These are phyloP conservation scores for Ophiostoma himal-ulmi DNA, from an alignment of 2,329 filamentous ascomycete genomes.

Conservation along the genomic window DNA sequence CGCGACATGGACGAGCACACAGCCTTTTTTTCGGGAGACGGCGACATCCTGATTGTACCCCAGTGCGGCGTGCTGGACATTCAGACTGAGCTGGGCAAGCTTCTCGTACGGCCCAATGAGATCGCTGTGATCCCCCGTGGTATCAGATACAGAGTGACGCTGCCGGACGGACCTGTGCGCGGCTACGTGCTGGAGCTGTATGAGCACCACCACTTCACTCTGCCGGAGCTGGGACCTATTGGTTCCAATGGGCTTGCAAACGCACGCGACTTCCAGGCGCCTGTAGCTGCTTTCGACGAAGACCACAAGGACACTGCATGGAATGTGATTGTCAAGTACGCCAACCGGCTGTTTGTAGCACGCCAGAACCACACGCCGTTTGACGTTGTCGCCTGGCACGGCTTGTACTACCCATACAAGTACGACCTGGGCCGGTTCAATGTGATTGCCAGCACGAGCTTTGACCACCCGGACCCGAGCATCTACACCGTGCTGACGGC, in stretches of 20 bases:
- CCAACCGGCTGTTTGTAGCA: no score
- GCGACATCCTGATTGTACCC: conserved; percentile 69
- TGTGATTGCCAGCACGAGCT: conserved; percentile 65
- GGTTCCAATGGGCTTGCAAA: conserved; percentile 71
- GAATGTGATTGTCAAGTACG: no score
- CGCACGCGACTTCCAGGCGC: conserved; percentile 67
- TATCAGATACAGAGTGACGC: conserved; percentile 63
- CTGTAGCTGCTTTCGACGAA: conserved; percentile 62
- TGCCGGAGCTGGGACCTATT: conserved; percentile 68
- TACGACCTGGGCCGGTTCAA: conserved; percentile 75
- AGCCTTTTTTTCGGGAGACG: conserved; percentile 80
- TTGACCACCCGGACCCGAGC: conserved; percentile 71
- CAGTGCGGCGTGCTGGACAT: conserved; percentile 71
- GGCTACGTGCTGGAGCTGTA: conserved; percentile 74
- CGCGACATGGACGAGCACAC: conserved; percentile 67
- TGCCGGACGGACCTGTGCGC: conserved; percentile 45
- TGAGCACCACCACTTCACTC: conserved; percentile 58
- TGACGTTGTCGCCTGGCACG: conserved; percentile 75
- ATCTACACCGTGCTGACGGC: conserved; percentile 70
- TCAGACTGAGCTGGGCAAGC: conserved; percentile 66
- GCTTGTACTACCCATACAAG: conserved; percentile 74
- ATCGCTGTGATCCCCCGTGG: conserved; percentile 71
- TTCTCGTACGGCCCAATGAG: conserved; percentile 70
- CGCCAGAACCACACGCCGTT: conserved; percentile 64
- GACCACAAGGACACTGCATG: no score